Conservation (phyloP, 2,329 filamentous ascomycete genomes). For the Geosmithia putterillii region DNA sequence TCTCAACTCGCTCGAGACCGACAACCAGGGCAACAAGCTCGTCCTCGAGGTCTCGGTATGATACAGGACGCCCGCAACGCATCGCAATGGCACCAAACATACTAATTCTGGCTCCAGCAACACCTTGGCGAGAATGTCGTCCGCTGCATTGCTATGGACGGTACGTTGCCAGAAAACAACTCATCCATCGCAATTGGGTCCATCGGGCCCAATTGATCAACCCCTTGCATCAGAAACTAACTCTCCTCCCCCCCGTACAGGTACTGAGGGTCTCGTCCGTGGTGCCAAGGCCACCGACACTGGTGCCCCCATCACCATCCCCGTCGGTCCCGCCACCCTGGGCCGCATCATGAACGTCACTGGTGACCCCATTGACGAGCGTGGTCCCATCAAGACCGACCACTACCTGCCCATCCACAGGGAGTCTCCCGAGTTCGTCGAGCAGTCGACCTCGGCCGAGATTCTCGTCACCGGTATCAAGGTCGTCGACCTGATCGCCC, state of each 20-base stretch:
- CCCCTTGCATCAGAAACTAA: background rate
- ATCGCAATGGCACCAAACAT: background rate
- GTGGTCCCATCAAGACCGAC: conserved; percentile 89
- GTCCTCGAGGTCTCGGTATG: conserved; percentile 91
- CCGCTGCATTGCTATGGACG: conserved; percentile 99
- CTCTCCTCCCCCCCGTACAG: conserved; percentile 28
- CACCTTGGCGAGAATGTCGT: conserved; percentile 99
- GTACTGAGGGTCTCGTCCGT: conserved; percentile 99
- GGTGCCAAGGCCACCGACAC: conserved; percentile 77
- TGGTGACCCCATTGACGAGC: conserved; percentile 99
- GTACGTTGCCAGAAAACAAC: conserved; percentile 34
- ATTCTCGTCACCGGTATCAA: conserved; percentile 99
- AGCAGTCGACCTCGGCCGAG: conserved; percentile 94
- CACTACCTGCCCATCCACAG: conserved; percentile 87
- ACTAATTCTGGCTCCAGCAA: conserved; percentile 56
- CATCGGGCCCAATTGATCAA: background rate
- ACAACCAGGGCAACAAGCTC: conserved; percentile 88
- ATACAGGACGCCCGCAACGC: conserved; percentile 5
- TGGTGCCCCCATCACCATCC: conserved; percentile 89
- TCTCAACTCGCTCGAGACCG: conserved; percentile 89
- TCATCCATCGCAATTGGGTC: background rate
- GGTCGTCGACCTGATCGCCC: conserved; percentile 97
- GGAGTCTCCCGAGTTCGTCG: conserved; percentile 81
- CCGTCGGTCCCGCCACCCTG: conserved; percentile 84
- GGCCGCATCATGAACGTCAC: conserved; percentile 99